phyloP scores from a whole-genome alignment of 1,284 basidiomycete genomes.

The Cyathus pygmaeus region DNA sequence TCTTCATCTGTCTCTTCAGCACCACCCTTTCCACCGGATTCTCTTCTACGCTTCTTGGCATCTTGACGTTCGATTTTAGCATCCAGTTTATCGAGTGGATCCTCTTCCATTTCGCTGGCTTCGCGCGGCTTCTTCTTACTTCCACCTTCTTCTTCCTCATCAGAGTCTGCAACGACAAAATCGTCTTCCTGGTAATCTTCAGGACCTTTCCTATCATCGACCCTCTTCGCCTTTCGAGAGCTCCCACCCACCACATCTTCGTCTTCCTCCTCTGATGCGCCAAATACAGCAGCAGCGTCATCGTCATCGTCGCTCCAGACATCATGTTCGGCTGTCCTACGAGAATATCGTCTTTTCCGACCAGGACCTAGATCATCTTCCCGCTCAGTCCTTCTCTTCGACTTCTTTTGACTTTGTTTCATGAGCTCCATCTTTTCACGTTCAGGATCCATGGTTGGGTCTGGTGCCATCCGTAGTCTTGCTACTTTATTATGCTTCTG shows the following conservation, averaged over 20 bases:
- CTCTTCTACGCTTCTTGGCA: conserved; percentile 50
- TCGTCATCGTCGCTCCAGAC: conserved; percentile 73
- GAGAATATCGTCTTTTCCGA: conserved; percentile 58
- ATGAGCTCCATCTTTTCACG: conserved; percentile 76
- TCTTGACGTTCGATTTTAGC: conserved; percentile 66
- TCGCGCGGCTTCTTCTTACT: conserved; percentile 50
- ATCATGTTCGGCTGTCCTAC: conserved; percentile 54
- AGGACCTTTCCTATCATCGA: conserved; percentile 45
- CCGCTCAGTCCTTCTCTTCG: conserved; percentile 60
- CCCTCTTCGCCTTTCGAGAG: conserved; percentile 54
- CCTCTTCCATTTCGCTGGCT: conserved; percentile 62
- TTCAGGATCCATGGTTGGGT: conserved; percentile 78
- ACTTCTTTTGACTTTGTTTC: conserved; percentile 70
- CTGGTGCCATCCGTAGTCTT: conserved; percentile 78
- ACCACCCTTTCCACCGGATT: conserved; percentile 33
- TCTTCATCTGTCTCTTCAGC: conserved; percentile 50
- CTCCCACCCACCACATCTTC: conserved; percentile 45
- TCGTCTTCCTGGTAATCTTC: conserved; percentile 85
- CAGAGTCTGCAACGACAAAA: conserved; percentile 81
- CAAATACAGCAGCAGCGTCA: conserved; percentile 62
- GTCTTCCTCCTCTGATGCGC: conserved; percentile 59
- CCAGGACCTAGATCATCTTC: conserved; percentile 58
- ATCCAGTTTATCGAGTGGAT: conserved; percentile 76
- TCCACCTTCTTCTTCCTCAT: conserved; percentile 68
- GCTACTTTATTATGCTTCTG: conserved; percentile 86